A percentile compares a stretch with the other conserved stretches of the same genome.
Conservation (phyloP, 2,329 filamentous ascomycete species). For the Pseudogymnoascus sp. region DNA sequence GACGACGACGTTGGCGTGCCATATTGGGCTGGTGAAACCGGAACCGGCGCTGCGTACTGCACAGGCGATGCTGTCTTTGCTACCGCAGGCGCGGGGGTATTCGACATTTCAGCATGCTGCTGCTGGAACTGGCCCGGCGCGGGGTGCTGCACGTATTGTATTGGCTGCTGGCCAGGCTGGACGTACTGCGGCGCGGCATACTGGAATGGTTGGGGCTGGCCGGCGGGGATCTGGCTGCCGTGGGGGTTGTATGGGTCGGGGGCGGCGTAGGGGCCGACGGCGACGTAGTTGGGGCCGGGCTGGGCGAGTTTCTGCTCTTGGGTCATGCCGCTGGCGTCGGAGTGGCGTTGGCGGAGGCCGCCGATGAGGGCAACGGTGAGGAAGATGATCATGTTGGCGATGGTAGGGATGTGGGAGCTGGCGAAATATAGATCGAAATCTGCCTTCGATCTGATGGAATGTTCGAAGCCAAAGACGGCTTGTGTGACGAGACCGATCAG, state of each 20-base stretch:
- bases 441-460: too few relatives aligned
- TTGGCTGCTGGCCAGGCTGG: not conserved
- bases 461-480: not conserved
- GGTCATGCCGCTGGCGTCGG: not conserved
- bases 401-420: not conserved
- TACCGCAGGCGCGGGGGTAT: not conserved
- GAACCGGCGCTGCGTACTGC: not conserved
- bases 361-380: not conserved
- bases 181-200: not conserved
- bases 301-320: not conserved
- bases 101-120: conserved; percentile 1
- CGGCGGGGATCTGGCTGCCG: not conserved
- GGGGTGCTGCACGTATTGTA: not conserved
- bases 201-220: not conserved
- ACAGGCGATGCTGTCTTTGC: not conserved
- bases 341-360: conserved; percentile 2
- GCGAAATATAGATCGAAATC: not conserved
- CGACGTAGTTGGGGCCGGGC: not conserved
- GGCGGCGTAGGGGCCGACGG: not conserved
- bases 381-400: not conserved
- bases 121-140: not conserved
- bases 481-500: not conserved
- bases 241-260: not conserved
- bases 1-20: not conserved
- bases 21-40: not conserved